Evolutionary conservation across 192 early-diverging fungal species (phyloP), one percentile per base, ranked within the genome.

Genomic region (Phycomyces blakesleeanus): DNA sequence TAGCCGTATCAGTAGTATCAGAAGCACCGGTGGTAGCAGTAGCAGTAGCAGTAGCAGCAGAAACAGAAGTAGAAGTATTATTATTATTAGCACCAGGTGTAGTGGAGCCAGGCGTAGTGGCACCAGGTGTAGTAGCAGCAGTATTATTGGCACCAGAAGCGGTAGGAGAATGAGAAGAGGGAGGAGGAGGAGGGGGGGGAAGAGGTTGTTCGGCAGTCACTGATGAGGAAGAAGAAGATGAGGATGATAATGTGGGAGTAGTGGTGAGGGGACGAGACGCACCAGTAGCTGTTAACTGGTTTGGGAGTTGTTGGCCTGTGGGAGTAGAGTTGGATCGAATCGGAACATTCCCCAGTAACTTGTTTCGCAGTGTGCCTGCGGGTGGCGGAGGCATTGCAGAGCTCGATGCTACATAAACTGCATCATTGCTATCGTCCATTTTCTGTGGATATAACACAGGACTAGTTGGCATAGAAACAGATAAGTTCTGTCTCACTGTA

Each of bases 331-430:
- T 44, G 5, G 44, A 38, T 38, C 59, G 15, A 37, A 49, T 61
- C 18, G 41, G 42, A 9, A 49, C 24, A 39, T 61, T 47, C 47
- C 25, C 41, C 24, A 65, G 40, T 57, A 65, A 34, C 26, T 65
- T 65, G 24, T 50, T 65, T 1, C 63, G 54, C 20, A 65, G 29
- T 20, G 63, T 65, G 5, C 39, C 63, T 21, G 54, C 40, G 41
- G 63, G 53, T 14, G 55, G 63, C 3, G 63, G 63, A 0, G 63
- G 63, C 44, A 65, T 65, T 22, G 26, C 24, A 18, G 63, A n/a
- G 21, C 51, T 24, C 7, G 34, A 42, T 16, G 61, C 44, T 21
- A 53, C 52, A 39, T 63, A 62, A 22, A 58, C 51, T 14, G 61
- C 68, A 14, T 69, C 55, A 59, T 39, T 55, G n/a, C 47, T 26